These are phyloP conservation scores for Tricholoma flavovirens DNA, from an alignment of 768 basidiomycete species.

Conservation along the genomic window DNA sequence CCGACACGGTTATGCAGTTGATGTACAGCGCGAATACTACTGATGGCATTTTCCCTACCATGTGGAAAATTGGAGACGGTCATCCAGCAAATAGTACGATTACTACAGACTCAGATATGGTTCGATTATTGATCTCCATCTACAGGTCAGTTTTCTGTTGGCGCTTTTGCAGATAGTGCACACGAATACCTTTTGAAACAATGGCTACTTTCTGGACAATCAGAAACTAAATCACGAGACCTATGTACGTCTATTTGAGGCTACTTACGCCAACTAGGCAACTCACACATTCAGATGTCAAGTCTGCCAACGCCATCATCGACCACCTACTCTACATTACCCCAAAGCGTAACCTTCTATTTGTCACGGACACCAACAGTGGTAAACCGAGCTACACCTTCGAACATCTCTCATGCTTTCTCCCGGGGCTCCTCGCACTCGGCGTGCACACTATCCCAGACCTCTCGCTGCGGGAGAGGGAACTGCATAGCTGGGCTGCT, in stretches of 20 bases:
- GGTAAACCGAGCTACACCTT: conserved; percentile 36
- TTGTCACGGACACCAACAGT: conserved; percentile 41
- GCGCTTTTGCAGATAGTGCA: conserved; percentile 58
- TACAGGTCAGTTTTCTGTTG: conserved; percentile 43
- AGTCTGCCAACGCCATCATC: conserved; percentile 44
- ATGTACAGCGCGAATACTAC: conserved; percentile 39
- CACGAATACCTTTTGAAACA: conserved; percentile 71
- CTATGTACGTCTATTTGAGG: conserved; percentile 43
- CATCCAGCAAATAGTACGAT: conserved; percentile 38
- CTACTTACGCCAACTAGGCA: conserved; percentile 18
- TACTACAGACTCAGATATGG: background rate
- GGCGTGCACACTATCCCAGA: conserved; percentile 42
- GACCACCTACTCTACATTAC: conserved; percentile 52
- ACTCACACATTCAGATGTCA: conserved; percentile 34
- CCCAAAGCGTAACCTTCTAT: conserved; percentile 47
- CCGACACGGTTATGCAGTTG: conserved; percentile 39
- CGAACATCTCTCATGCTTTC: conserved; percentile 61
- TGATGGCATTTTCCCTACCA: conserved; percentile 50
- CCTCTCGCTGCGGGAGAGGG: conserved; percentile 27
- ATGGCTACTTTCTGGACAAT: conserved; percentile 51
- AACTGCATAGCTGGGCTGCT: conserved; percentile 55
- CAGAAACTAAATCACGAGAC: conserved; percentile 46
- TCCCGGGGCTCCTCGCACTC: conserved; percentile 56
- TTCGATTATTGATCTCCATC: background rate
- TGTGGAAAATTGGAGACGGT: conserved; percentile 44